Base-by-base conservation (phyloP, 1,284 basidiomycete species). In the Tranzscheliella williamsii region DNA sequence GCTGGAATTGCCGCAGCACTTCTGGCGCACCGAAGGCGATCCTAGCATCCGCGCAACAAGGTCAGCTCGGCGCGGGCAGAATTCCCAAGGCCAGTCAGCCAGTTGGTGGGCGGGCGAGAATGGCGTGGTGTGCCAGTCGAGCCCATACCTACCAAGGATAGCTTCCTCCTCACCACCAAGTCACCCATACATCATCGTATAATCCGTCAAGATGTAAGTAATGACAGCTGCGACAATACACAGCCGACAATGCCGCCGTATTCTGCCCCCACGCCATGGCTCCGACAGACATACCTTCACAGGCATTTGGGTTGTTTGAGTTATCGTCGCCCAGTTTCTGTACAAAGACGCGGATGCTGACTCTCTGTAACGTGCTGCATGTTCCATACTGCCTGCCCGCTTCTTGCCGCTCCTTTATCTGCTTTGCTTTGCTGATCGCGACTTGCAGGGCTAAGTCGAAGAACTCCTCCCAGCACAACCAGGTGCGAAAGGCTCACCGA, bases 401-500 rank as follows among this genome's bases (percentile, higher is more conserved):
- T 9, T 29, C 27, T 29, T n/a, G 27, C 27, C 27, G n/a, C 27
- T 29, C 9, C n/a, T 29, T 29, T 9, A 29, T 29, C 27, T n/a
- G 27, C 9, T n/a, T 29, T 29, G 11, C 27, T 9, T 11, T n/a
- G 9, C n/a, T 29, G 27, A 29, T 29, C 27, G 11, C 11, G 27
- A 11, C 18, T 24, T 36, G 38, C 52, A 73, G 69, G 72, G 69
- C 72, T 46, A 73, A 73, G 72, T 70, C 67, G 41, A 73, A 73
- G 72, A 73, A 73, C 70, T 69, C 69, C 44, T 70, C 72, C 37
- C 67, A 74, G 57, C 72, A 70, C 68, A 79, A 56, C 52, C 54
- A 62, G 71, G 88, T 75, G 83, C 84, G 84, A 80, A 92, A 91
- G 85, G 91, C 94, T 75, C 94, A 98, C 85, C 86, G 89, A 69